Evolutionary conservation across 73 alveolate species (phyloP).

Genomic region (Paramecium sexaurelia): DNA sequence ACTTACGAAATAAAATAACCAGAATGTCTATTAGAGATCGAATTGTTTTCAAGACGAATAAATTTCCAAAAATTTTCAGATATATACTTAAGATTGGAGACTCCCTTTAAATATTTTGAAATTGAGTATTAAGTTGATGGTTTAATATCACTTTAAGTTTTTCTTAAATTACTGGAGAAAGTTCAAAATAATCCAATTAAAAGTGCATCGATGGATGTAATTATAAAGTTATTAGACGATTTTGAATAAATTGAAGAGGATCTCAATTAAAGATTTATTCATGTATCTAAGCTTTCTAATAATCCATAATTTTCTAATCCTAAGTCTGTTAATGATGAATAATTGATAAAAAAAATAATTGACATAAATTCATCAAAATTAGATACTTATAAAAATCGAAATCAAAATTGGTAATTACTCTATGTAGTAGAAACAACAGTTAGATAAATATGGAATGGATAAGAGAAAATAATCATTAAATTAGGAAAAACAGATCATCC

Average conservation of each 20-base stretch:
- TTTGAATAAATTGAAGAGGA: background rate
- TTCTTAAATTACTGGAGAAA: background rate
- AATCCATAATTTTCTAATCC: background rate
- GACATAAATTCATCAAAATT: background rate
- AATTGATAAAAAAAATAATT: background rate
- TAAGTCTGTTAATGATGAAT: background rate
- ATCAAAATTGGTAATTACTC: background rate
- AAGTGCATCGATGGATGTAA: background rate
- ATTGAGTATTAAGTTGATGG: background rate
- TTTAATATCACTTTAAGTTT: background rate
- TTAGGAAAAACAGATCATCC: background rate
- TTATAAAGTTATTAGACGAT: background rate
- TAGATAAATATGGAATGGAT: background rate
- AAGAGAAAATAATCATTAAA: background rate
- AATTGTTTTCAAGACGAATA: background rate
- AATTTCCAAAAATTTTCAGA: background rate
- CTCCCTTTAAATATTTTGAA: background rate
- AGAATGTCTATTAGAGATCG: background rate
- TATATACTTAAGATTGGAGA: background rate
- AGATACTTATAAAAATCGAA: background rate
- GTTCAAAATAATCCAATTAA: background rate
- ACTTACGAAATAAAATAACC: background rate
- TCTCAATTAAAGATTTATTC: background rate
- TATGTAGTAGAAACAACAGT: constrained; percentile 15
- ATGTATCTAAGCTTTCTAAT: background rate